Evolutionary conservation across 164 flowering plant genomes (phyloP).

Genomic region (Litsea cubeba): DNA sequence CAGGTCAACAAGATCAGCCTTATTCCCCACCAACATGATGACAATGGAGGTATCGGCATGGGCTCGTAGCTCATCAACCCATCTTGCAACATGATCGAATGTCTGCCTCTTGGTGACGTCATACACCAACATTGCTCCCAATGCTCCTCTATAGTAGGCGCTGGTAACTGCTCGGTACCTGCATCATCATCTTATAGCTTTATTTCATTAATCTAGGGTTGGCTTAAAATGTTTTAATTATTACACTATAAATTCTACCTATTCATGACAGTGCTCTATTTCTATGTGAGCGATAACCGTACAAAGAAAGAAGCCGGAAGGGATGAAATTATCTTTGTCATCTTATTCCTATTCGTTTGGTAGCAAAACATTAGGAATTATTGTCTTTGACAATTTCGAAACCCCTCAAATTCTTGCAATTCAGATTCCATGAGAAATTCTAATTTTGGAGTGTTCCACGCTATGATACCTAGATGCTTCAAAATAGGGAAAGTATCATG

Average conservation of each 20-base stretch:
- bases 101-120: conserved; percentile 58
- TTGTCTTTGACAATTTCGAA: too few relatives aligned
- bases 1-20: conserved; percentile 50
- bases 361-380: too few relatives aligned
- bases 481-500: too few relatives aligned
- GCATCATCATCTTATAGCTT: not conserved
- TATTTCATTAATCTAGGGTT: not conserved
- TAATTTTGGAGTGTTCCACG: too few relatives aligned
- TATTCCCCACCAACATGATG: conserved; percentile 65
- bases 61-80: conserved; percentile 65
- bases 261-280: not conserved
- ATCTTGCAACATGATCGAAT: conserved; percentile 61
- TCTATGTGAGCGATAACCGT: too few relatives aligned
- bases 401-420: too few relatives aligned
- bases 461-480: too few relatives aligned
- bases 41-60: conserved; percentile 61
- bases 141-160: conserved; percentile 75
- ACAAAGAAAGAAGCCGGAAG: too few relatives aligned
- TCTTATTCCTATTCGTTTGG: too few relatives aligned
- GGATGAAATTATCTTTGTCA: too few relatives aligned
- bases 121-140: conserved; percentile 71
- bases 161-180: conserved; percentile 79
- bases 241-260: not conserved
- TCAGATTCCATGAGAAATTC: too few relatives aligned
- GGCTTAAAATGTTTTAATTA: not conserved